Evolutionary conservation across 163 green algal genomes (phyloP).

Genomic region (Chloroidium sp.): DNA sequence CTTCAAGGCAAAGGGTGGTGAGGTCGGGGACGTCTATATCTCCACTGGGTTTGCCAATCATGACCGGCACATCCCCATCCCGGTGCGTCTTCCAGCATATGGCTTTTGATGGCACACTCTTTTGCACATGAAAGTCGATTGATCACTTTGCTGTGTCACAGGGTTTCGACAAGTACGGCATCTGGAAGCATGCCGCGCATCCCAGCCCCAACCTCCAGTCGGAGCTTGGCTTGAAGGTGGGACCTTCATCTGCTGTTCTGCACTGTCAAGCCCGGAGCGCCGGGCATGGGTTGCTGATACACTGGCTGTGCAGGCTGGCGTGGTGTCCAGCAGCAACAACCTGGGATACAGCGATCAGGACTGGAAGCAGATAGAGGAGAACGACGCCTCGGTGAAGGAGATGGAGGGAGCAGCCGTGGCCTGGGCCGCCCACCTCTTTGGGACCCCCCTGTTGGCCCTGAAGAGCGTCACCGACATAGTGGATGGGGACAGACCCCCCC

Average conservation of each 20-base stretch:
- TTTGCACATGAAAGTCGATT: not conserved
- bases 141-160: constrained; percentile 9
- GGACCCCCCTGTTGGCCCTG: constrained; percentile 76
- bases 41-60: constrained; percentile 76
- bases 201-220: constrained; percentile 45
- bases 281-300: not conserved
- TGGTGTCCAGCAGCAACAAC: constrained; percentile 84
- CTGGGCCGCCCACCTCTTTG: constrained; percentile 59
- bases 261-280: not conserved
- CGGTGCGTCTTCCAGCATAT: constrained; percentile 21
- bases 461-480: constrained; percentile 98
- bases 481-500: constrained; percentile 69
- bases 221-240: constrained; percentile 43
- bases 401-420: constrained; percentile 86
- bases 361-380: constrained; percentile 63
- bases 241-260: not conserved
- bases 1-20: constrained; percentile 76
- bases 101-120: not conserved
- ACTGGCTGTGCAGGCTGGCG: constrained; percentile 26
- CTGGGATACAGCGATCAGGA: constrained; percentile 78
- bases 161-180: constrained; percentile 77
- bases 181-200: constrained; percentile 41
- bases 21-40: constrained; percentile 90
- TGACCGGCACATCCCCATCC: constrained; percentile 90
- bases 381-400: constrained; percentile 83